A percentile compares a stretch with the other conserved stretches of the same genome.
Evolutionary conservation across 2,329 filamentous ascomycete genomes (phyloP).

Genomic region (Calonectria henricotiae): DNA sequence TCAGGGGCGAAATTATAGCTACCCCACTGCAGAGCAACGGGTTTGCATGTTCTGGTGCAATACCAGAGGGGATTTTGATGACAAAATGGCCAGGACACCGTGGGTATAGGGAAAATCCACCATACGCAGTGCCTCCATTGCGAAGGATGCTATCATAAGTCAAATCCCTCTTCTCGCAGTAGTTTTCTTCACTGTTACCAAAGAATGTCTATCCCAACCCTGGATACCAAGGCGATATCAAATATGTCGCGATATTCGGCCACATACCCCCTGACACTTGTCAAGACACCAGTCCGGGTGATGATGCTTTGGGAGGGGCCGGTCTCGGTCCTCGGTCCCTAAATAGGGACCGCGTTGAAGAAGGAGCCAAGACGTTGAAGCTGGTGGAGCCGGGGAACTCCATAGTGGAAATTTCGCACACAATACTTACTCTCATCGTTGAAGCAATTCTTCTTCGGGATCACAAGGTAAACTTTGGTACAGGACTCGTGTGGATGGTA

Average conservation of each 20-base stretch:
- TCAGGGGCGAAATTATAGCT: not conserved
- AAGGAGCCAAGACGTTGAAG: not conserved
- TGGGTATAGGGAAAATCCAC: not conserved
- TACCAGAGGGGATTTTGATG: not conserved
- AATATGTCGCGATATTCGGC: conserved; percentile 41
- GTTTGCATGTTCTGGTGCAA: not conserved
- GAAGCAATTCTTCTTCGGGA: conserved; percentile 34
- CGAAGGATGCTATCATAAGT: not conserved
- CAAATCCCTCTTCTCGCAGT: not conserved
- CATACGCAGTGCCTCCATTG: not conserved
- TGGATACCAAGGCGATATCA: conserved; percentile 46
- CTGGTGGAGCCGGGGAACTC: conserved; percentile 6
- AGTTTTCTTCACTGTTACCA: not conserved
- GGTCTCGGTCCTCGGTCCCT: not conserved
- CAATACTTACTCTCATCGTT: conserved; percentile 35
- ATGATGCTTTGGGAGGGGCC: not conserved
- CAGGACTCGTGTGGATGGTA: conserved; percentile 39
- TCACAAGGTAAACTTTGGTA: conserved; percentile 34
- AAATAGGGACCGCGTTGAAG: not conserved
- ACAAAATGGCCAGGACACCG: conserved; percentile 1
- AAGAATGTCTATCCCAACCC: conserved; percentile 45
- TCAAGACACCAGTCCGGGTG: not conserved
- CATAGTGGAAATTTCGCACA: conserved; percentile 5
- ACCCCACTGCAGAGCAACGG: not conserved
- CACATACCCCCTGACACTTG: conserved; percentile 24